Evolutionary conservation across 148 eudicot species (phyloP).

Genomic region (Rhododendron henanense): DNA sequence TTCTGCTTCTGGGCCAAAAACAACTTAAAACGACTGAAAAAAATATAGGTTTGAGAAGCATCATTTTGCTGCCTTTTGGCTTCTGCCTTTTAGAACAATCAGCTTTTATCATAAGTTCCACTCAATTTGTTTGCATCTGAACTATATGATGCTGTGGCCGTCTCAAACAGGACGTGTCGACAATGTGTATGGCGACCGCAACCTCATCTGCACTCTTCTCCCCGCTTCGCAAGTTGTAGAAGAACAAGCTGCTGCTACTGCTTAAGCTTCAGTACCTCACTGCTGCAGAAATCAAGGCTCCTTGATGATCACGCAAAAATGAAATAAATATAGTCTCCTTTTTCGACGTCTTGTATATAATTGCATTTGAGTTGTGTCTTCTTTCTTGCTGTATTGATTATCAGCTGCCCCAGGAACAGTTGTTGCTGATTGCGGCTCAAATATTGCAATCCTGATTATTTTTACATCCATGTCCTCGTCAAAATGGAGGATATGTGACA

Average conservation of each 20-base stretch:
- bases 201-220: slow-evolving; percentile 89
- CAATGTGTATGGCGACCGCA: slow-evolving; percentile 96
- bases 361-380: not conserved
- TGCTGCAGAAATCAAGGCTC: not conserved
- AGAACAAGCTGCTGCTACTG: slow-evolving; percentile 79
- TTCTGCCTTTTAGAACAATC: not conserved
- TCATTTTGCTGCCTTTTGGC: not conserved
- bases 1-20: not conserved
- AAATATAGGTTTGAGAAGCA: not conserved
- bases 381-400: not conserved
- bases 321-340: slow-evolving; percentile 3
- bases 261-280: slow-evolving; percentile 29
- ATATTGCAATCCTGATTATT: not conserved
- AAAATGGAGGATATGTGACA: not conserved
- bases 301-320: not conserved
- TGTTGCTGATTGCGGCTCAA: slow-evolving; percentile 9
- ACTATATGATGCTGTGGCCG: not conserved
- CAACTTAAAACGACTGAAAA: not conserved
- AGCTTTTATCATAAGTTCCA: not conserved
- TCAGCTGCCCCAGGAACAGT: slow-evolving; percentile 14
- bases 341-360: not conserved
- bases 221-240: slow-evolving; percentile 69
- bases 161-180: slow-evolving; percentile 69
- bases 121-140: not conserved
- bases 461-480: not conserved